Conservation (phyloP, 2,329 filamentous ascomycete species). For the Calycina herbarum region DNA sequence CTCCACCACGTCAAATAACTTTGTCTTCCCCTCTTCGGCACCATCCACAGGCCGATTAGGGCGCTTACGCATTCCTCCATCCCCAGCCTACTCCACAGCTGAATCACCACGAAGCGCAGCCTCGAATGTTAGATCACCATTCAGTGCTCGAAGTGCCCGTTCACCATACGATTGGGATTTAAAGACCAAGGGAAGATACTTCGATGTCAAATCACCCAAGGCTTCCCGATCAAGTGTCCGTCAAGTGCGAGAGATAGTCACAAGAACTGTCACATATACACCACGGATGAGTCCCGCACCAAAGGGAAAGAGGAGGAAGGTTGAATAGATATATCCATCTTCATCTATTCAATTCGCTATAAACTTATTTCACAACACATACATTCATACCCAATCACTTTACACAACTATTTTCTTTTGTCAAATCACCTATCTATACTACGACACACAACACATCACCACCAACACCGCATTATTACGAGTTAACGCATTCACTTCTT, state of each 20-base stretch:
- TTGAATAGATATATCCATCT: conserved; percentile 43
- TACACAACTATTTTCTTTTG: conserved; percentile 16
- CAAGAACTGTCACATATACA: conserved; percentile 91
- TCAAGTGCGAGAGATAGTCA: conserved; percentile 85
- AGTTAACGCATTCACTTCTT: conserved; percentile 33
- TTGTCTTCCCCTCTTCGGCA: conserved; percentile 60
- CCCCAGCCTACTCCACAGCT: conserved; percentile 65
- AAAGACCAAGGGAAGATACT: conserved; percentile 64
- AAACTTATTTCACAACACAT: not conserved
- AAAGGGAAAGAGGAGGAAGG: conserved; percentile 87
- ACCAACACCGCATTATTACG: conserved; percentile 18
- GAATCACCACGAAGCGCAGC: conserved; percentile 68
- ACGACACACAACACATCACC: not conserved
- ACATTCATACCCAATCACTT: conserved; percentile 3
- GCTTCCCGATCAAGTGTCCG: conserved; percentile 61
- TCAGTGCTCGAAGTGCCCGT: conserved; percentile 61
- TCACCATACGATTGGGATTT: conserved; percentile 80
- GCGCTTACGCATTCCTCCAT: conserved; percentile 75
- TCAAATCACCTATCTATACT: conserved; percentile 12
- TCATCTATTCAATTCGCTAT: not conserved
- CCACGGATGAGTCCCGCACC: conserved; percentile 83
- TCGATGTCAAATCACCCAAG: conserved; percentile 56
- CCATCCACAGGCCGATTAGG: conserved; percentile 56
- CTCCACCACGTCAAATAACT: conserved; percentile 56
- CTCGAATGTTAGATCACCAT: conserved; percentile 63